phyloP scores from a whole-genome alignment of 495 filamentous ascomycete genomes.

The Lasiosphaeris hirsuta region DNA sequence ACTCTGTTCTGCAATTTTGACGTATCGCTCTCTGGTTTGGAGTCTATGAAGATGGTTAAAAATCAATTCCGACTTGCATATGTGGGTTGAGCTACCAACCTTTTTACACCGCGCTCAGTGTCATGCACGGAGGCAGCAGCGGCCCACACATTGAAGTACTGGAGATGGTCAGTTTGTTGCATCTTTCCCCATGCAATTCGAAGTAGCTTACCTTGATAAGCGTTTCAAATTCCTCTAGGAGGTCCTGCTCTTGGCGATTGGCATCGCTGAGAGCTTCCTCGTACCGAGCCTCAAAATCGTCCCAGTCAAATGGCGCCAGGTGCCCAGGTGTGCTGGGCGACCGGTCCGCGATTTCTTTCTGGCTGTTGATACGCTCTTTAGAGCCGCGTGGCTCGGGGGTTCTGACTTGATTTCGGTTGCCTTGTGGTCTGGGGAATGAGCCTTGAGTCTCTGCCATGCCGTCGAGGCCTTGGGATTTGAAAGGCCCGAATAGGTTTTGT shows the following conservation, averaged over 20 bases:
- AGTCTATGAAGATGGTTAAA: constrained; percentile 44
- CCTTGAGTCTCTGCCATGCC: constrained; percentile 21
- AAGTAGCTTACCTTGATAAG: constrained; percentile 53
- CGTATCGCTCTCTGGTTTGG: constrained; percentile 70
- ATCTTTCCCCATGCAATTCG: not conserved
- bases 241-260: constrained; percentile 54
- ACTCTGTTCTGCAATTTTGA: constrained; percentile 63
- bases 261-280: constrained; percentile 56
- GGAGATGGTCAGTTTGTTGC: constrained; percentile 5
- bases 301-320: constrained; percentile 58
- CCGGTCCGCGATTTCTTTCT: constrained; percentile 20
- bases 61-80: not conserved
- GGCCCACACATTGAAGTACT: constrained; percentile 73
- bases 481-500: constrained; percentile 3
- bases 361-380: constrained; percentile 27
- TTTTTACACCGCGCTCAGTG: constrained; percentile 64
- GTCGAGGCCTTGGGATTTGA: constrained; percentile 10
- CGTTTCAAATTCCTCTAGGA: constrained; percentile 61
- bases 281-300: constrained; percentile 63
- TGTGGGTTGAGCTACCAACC: not conserved
- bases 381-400: constrained; percentile 34
- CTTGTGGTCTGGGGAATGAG: constrained; percentile 13
- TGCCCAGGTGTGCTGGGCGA: constrained; percentile 45
- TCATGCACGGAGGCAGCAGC: constrained; percentile 63
- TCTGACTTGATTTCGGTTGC: constrained; percentile 23